A percentile compares a stretch with the other conserved stretches of the same genome.
Evolutionary conservation across 2,329 filamentous ascomycete genomes (phyloP).

Genomic region (Alternaria novae-zelandiae): DNA sequence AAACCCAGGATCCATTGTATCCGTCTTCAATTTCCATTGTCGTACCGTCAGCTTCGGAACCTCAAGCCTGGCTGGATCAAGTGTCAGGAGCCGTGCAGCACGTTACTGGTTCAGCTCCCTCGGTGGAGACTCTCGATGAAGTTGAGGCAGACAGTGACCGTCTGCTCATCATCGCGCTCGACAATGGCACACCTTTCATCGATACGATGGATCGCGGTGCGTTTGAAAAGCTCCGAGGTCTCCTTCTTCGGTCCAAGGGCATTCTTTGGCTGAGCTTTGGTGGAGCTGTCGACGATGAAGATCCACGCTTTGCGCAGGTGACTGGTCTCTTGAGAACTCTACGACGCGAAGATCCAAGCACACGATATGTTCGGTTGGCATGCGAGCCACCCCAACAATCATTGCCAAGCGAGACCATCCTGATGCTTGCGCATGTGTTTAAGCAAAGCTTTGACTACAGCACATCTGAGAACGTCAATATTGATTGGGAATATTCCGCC

Average conservation of each 20-base stretch:
- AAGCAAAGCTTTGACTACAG: background rate
- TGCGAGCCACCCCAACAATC: background rate
- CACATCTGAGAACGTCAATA: background rate
- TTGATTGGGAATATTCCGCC: background rate
- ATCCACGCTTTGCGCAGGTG: background rate
- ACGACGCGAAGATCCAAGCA: background rate
- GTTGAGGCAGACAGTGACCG: background rate
- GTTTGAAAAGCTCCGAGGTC: background rate
- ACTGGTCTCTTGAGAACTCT: background rate
- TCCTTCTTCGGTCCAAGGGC: background rate
- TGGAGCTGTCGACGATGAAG: background rate
- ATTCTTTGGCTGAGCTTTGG: slow-evolving; percentile 5
- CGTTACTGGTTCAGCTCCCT: background rate
- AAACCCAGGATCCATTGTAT: background rate
- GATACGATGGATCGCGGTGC: background rate
- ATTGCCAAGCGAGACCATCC: background rate
- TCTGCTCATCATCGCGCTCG: background rate
- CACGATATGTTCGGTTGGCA: background rate
- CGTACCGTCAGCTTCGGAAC: background rate
- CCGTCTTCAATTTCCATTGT: background rate
- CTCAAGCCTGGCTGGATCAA: background rate
- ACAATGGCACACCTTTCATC: background rate
- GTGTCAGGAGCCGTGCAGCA: background rate
- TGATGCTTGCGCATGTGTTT: background rate
- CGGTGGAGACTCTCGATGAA: background rate